phyloP scores from a whole-genome alignment of 164 flowering plant species.

The Nymphaea colorata region DNA sequence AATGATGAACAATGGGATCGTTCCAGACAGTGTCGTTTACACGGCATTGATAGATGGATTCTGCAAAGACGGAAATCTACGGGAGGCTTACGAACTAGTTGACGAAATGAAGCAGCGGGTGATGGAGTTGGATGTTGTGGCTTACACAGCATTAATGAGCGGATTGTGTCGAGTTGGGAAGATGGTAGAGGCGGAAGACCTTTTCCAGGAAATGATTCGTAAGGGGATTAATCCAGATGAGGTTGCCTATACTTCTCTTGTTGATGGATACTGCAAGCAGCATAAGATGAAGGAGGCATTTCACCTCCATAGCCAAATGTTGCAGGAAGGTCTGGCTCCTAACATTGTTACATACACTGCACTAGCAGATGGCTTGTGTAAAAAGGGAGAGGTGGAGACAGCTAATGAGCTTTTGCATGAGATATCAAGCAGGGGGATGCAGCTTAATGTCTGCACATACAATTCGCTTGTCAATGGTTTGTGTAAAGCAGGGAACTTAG shows the following conservation, averaged over 20 bases:
- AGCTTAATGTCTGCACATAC: constrained; percentile 18
- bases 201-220: constrained; percentile 38
- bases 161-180: constrained; percentile 45
- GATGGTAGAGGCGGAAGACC: constrained; percentile 33
- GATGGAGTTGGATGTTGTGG: constrained; percentile 26
- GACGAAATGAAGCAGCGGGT: constrained; percentile 31
- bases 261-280: constrained; percentile 26
- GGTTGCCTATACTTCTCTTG: constrained; percentile 20
- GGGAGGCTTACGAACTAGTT: constrained; percentile 29
- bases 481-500: constrained; percentile 20
- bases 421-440: constrained; percentile 18
- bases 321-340: constrained; percentile 16
- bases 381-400: constrained; percentile 21
- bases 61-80: constrained; percentile 31
- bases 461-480: constrained; percentile 25
- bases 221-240: constrained; percentile 25
- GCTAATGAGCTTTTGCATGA: constrained; percentile 30
- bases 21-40: constrained; percentile 34
- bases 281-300: constrained; percentile 22
- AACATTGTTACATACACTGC: constrained; percentile 23
- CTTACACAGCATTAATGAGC: constrained; percentile 39
- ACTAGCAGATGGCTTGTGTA: constrained; percentile 23
- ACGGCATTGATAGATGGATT: constrained; percentile 40
- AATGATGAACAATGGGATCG: constrained; percentile 31
- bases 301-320: constrained; percentile 20